Percentiles rank a stretch among this genome's conserved stretches.
phyloP scores from a whole-genome alignment of 768 basidiomycete species.

The Rhizopogon vulgaris region DNA sequence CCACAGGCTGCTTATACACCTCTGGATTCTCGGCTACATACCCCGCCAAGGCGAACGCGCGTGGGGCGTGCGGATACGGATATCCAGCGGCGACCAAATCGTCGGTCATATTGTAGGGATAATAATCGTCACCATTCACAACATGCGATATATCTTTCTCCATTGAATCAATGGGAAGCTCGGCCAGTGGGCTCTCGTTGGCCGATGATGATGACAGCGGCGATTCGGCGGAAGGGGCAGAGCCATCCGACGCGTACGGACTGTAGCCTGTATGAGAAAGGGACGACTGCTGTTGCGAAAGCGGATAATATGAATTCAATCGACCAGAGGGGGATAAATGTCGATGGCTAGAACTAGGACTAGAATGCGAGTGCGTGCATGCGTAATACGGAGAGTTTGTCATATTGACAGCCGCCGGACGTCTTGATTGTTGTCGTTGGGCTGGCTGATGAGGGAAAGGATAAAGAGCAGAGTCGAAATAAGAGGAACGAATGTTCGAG shows the following conservation, averaged over 20 bases:
- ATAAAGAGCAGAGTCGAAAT: constrained; percentile 15
- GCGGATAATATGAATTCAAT: constrained; percentile 14
- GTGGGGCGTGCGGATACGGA: constrained; percentile 19
- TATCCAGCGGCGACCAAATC: constrained; percentile 16
- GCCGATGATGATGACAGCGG: constrained; percentile 35
- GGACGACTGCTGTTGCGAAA: constrained; percentile 11
- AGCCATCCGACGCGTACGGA: constrained; percentile 32
- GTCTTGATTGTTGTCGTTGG: constrained; percentile 5
- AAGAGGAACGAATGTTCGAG: constrained; percentile 15
- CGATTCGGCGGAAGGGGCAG: constrained; percentile 29
- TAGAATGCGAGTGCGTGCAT: constrained; percentile 12
- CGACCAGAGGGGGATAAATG: constrained; percentile 17
- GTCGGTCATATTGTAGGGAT: constrained; percentile 19
- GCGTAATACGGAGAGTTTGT: constrained; percentile 16
- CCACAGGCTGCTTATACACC: constrained; percentile 27
- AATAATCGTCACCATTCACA: constrained; percentile 24
- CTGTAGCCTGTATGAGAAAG: constrained; percentile 22
- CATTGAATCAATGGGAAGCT: constrained; percentile 29
- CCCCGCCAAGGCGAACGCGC: constrained; percentile 15
- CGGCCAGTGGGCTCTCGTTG: constrained; percentile 35
- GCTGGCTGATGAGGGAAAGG: constrained; percentile 5
- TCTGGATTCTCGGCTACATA: constrained; percentile 20
- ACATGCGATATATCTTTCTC: constrained; percentile 21
- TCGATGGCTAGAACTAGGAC: constrained; percentile 9
- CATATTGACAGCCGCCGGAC: constrained; percentile 17